Conservation (phyloP, 768 basidiomycete species). For the Russula emetica region DNA sequence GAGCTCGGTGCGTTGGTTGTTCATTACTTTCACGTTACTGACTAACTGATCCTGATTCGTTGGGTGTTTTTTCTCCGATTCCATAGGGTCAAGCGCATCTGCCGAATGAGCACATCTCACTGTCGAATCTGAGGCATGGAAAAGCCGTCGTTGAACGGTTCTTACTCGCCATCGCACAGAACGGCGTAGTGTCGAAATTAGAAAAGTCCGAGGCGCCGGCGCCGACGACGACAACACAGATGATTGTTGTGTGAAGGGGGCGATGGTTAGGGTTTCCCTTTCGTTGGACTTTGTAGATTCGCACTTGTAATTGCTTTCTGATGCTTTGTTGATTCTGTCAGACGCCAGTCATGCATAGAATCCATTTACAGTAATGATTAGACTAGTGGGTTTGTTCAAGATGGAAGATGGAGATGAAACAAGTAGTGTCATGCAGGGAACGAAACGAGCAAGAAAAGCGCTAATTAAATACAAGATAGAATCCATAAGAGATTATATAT, state of each 20-base stretch:
- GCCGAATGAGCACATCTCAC: constrained; percentile 86
- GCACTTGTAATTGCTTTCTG: background rate
- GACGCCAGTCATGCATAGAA: background rate
- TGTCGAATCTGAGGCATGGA: constrained; percentile 74
- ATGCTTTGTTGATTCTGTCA: background rate
- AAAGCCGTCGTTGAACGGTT: constrained; percentile 77
- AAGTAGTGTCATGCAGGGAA: background rate
- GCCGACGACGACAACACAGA: no score
- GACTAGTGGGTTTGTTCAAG: background rate
- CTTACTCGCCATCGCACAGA: constrained; percentile 49
- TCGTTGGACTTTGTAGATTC: background rate
- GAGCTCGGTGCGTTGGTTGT: constrained; percentile 55
- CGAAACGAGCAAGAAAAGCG: background rate
- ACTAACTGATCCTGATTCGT: constrained; percentile 1
- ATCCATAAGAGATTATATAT: background rate
- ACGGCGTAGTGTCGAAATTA: constrained; percentile 4
- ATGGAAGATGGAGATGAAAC: background rate
- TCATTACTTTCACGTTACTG: constrained; percentile 12
- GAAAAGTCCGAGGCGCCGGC: background rate
- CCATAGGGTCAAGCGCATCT: constrained; percentile 85
- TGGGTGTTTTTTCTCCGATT: background rate
- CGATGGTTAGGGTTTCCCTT: background rate
- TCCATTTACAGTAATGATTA: background rate
- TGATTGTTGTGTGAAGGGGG: background rate
- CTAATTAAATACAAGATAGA: background rate